phyloP scores from a whole-genome alignment of 2,329 filamentous ascomycete species.

The Knufia fluminis region DNA sequence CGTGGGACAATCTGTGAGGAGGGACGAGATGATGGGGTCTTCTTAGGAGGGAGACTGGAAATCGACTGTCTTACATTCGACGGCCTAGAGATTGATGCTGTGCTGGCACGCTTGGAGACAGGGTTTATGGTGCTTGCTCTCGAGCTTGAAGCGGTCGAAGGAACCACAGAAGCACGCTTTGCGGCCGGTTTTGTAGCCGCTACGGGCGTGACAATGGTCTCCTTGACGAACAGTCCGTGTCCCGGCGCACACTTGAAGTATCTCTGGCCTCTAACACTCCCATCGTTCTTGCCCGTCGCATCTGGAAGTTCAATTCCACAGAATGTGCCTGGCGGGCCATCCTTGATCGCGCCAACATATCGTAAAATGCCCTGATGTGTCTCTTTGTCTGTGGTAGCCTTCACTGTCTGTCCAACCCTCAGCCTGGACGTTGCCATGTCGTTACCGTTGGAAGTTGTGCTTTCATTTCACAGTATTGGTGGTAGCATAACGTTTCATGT shows the following conservation, averaged over 20 bases:
- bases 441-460: no score
- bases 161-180: slow-evolving; percentile 2
- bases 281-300: slow-evolving; percentile 83
- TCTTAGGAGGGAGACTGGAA: not conserved
- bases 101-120: not conserved
- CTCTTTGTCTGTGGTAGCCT: slow-evolving; percentile 59
- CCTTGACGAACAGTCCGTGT: slow-evolving; percentile 79
- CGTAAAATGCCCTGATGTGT: slow-evolving; percentile 62
- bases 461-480: no score
- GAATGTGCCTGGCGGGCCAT: slow-evolving; percentile 77
- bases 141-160: slow-evolving; percentile 10
- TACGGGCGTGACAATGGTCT: slow-evolving; percentile 46
- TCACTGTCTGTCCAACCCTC: slow-evolving; percentile 60
- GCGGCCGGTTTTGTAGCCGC: slow-evolving; percentile 1
- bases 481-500: no score
- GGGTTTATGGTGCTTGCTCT: slow-evolving; percentile 26
- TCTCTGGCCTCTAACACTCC: slow-evolving; percentile 72
- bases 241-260: slow-evolving; percentile 71
- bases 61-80: not conserved
- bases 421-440: slow-evolving; percentile 31
- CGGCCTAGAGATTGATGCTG: not conserved
- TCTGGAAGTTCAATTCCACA: slow-evolving; percentile 81
- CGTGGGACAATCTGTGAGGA: not conserved
- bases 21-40: not conserved
- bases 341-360: slow-evolving; percentile 63